Evolutionary conservation across 2,329 filamentous ascomycete genomes (phyloP), one percentile per base, ranked within the genome.

Genomic region (Hypoxylon sp.): DNA sequence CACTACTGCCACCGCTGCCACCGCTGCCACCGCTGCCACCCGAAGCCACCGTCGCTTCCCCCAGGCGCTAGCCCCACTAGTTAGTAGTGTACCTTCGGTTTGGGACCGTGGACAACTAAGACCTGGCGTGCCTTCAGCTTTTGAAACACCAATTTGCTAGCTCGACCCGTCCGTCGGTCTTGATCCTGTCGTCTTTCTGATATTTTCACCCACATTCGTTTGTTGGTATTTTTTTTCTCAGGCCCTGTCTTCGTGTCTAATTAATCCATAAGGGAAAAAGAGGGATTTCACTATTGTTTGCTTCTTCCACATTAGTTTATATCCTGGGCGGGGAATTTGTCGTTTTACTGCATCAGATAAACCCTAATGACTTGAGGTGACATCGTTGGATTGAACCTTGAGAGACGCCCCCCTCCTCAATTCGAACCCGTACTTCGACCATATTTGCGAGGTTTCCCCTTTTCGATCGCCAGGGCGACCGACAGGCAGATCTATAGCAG

Each of bases 61-160:
- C 31, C 59, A 53, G 48, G 51, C 53, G 42, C 58, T 65, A 62
- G 54, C 57, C 50, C 58, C 66, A 51, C 62, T 62, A 62, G 11
- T 35, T 21, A 32, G 31, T 56, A 61, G 53, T 44, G 52, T 70
- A 67, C 64, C 61, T 70, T 55, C 42, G 52, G 50, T 57, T 62
- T 62, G 56, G 61, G 55, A 57, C 55, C 57, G 32, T 61, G 48
- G 59, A 37, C 54, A 31, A 55, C 35, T 17, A 32, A 35, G 60
- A 57, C 61, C 60, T 64, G 65, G 55, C 46, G 58, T 62, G 56
- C 56, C 55, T 59, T 71, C 63, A 67, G 63, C 62, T 67, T 69
- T 69, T 69, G 66, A 71, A 71, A 71, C 69, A 71, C 57, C 69
- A 71, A 62, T 69, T 67, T 67, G 19, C 51, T 71, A 69, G 66